Base-by-base conservation (phyloP, 202 grass and related monocot genomes). In the Musa balbisiana region DNA sequence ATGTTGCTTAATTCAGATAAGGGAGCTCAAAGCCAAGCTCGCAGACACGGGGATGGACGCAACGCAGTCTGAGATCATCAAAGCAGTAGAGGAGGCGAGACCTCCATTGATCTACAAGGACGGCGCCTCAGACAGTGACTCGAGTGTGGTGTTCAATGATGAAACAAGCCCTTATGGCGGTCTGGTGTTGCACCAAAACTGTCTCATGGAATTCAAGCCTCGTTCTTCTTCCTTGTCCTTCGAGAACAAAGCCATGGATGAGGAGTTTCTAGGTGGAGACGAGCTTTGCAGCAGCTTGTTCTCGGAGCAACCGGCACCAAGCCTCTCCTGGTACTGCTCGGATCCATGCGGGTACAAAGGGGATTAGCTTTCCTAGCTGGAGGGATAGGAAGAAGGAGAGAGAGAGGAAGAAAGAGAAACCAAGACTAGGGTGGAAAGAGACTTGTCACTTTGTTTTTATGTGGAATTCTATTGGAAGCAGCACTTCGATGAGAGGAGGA, bases 91-190 rank as follows among this genome's bases (percentile, higher is more conserved):
- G 8, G 69, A 75, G 20, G 62, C 10, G 19, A 25, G 21, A 75
- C 6, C 67, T 13, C 15, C 79, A 2, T 15, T 73, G 17, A 67
- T 75, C n/a, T 51, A 80, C 82, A 89, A 83, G 87, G 93, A 96
- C 55, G 93, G 90, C 0, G 85, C 88, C 2, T 93, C 93, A 2
- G 93, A 97, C 81, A 97, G 93, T 74, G 93, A 91, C 73, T 93
- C 93, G 0, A 97, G 90, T 19, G 86, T 62, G 14, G 93, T 91
- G 16, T 84, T 97, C 77, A 97, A 91, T 58, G 90, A 91, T 53
- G 87, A 92, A 22, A 63, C 81, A 25, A 62, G 64, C 21, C 5
- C 64, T 27, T 80, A 84, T 53, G 83, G 83, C 3, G 16, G 20
- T 0, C 79, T 85, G 56, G 55, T 52, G 56, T 64, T 43, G 33